Evolutionary conservation across 495 filamentous ascomycete genomes (phyloP).

Genomic region (Aspergillus cavernicola): DNA sequence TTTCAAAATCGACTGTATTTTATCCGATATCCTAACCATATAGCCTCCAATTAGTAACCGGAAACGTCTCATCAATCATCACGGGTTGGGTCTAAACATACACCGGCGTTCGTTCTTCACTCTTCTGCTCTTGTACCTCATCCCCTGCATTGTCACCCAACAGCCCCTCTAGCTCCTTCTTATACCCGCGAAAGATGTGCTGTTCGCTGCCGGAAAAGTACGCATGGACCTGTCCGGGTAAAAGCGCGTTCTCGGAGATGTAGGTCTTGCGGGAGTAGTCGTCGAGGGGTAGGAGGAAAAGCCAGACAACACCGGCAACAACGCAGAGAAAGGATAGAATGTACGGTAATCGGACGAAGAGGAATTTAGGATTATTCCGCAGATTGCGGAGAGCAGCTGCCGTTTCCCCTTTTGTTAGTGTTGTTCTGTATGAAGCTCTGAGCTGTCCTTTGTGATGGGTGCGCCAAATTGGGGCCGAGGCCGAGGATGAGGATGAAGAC

Average conservation of each 20-base stretch:
- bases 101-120: conserved; percentile 41
- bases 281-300: conserved; percentile 88
- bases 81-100: conserved; percentile 26
- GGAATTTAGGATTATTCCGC: conserved; percentile 40
- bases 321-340: conserved; percentile 79
- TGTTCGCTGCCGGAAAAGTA: conserved; percentile 97
- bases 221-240: conserved; percentile 94
- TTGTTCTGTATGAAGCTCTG: conserved; percentile 9
- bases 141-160: conserved; percentile 20
- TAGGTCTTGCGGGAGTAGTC: conserved; percentile 91
- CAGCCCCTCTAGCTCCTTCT: conserved; percentile 67
- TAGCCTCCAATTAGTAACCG: not conserved
- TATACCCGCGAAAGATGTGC: conserved; percentile 89
- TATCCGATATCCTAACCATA: conserved; percentile 55
- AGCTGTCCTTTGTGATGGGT: conserved; percentile 23
- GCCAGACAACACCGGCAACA: conserved; percentile 83
- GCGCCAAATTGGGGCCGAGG: not conserved
- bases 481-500: not conserved
- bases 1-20: conserved; percentile 68
- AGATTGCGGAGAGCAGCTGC: conserved; percentile 41
- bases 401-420: conserved; percentile 20
- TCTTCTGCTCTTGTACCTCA: conserved; percentile 12
- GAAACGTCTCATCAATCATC: not conserved
- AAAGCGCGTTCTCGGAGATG: conserved; percentile 94
- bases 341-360: conserved; percentile 39